Conservation (phyloP, 805 yeast species). For the Wickerhamia fluorescens region DNA sequence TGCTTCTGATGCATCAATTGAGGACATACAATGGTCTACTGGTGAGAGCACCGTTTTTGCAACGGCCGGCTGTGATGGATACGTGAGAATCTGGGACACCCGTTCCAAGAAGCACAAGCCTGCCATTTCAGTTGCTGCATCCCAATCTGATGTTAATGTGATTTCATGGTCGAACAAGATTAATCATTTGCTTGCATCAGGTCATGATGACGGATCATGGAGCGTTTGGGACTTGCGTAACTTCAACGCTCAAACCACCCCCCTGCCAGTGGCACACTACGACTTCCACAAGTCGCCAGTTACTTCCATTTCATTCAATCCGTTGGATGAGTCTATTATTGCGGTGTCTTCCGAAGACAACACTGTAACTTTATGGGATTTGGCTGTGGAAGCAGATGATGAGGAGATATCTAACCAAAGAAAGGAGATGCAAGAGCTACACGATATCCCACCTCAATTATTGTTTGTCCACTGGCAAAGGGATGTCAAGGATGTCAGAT, state of each 20-base stretch:
- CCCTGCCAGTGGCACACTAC: slow-evolving; percentile 87
- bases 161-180: slow-evolving; percentile 91
- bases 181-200: slow-evolving; percentile 83
- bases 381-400: slow-evolving; percentile 98
- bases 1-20: slow-evolving; percentile 71
- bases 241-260: slow-evolving; percentile 52
- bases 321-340: slow-evolving; percentile 88
- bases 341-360: slow-evolving; percentile 96
- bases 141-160: slow-evolving; percentile 82
- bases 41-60: slow-evolving; percentile 92
- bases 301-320: slow-evolving; percentile 91
- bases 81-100: slow-evolving; percentile 92
- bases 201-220: slow-evolving; percentile 97
- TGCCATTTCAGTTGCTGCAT: slow-evolving; percentile 76
- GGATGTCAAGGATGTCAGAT: slow-evolving; percentile 94
- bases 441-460: slow-evolving; percentile 90
- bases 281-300: slow-evolving; percentile 92
- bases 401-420: slow-evolving; percentile 89
- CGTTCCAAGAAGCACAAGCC: slow-evolving; percentile 89
- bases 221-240: slow-evolving; percentile 95
- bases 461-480: slow-evolving; percentile 97
- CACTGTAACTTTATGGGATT: slow-evolving; percentile 96
- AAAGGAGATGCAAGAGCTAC: slow-evolving; percentile 68
- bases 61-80: slow-evolving; percentile 89
- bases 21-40: slow-evolving; percentile 95